These are phyloP conservation scores for Biscogniauxia marginata DNA, from an alignment of 2,329 filamentous ascomycete species.

Conservation along the genomic window DNA sequence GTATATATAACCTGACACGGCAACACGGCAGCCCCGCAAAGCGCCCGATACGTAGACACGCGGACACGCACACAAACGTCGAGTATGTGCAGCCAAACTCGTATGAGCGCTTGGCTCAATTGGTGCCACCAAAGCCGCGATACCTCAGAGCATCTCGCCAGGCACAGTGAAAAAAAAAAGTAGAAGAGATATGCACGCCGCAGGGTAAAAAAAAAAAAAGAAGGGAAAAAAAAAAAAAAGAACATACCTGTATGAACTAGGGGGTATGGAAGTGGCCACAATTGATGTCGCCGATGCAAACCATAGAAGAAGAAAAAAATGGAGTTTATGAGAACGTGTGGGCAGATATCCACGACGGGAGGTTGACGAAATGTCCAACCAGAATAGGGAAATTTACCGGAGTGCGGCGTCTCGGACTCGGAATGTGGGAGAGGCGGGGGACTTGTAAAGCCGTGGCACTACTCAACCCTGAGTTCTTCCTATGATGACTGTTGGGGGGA, in stretches of 20 bases:
- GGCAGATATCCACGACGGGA: neutral
- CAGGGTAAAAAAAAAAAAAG: neutral
- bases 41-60: neutral
- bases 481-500: neutral
- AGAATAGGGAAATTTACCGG: conserved; percentile 4
- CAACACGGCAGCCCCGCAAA: neutral
- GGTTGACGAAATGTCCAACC: neutral
- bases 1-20: conserved; percentile 16
- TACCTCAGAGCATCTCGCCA: too few species aligned
- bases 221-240: neutral
- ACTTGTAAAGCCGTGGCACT: neutral
- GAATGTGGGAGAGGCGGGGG: conserved; percentile 1
- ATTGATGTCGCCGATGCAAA: neutral
- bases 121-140: neutral
- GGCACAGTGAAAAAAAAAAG: too few species aligned
- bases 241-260: neutral
- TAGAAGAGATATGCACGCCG: too few species aligned
- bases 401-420: neutral
- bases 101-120: neutral
- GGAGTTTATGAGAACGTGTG: neutral
- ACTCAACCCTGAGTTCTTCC: neutral
- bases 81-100: too few species aligned
- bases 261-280: too few species aligned
- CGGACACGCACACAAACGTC: neutral
- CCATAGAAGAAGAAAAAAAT: neutral